Percentiles rank a stretch among this genome's conserved stretches.
Conservation (phyloP, 148 eudicot genomes). For the Talinum fruticosum region DNA sequence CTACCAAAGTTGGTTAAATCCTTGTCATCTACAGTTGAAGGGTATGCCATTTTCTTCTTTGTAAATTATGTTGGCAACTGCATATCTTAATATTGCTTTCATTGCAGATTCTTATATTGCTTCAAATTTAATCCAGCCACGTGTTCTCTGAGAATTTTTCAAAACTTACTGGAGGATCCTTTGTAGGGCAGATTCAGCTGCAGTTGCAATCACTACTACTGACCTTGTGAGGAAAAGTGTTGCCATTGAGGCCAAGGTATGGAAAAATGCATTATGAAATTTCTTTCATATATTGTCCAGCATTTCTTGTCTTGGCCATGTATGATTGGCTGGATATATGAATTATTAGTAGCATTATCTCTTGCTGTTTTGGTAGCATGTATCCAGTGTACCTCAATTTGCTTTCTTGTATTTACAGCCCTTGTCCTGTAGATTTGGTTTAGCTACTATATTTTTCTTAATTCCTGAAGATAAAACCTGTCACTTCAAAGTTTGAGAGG, state of each 20-base stretch:
- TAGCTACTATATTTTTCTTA: neutral
- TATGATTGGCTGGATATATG: neutral
- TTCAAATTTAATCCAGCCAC: neutral
- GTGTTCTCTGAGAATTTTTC: neutral
- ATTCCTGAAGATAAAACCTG: neutral
- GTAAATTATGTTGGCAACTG: conserved; percentile 6
- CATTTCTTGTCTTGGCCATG: neutral
- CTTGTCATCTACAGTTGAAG: conserved; percentile 61
- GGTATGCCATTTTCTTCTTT: conserved; percentile 44
- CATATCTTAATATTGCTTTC: neutral
- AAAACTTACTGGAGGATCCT: conserved; percentile 19
- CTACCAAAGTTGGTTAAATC: conserved; percentile 69
- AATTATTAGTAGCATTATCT: neutral
- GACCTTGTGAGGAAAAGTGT: conserved; percentile 98
- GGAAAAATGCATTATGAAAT: conserved; percentile 5
- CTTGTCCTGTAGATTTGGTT: neutral
- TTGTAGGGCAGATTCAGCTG: conserved; percentile 92
- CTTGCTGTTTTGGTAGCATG: neutral
- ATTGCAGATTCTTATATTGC: neutral
- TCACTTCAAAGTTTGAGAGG: neutral
- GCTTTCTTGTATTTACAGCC: neutral
- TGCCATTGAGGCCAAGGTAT: conserved; percentile 82
- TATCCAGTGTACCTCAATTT: neutral
- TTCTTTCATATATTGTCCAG: neutral
- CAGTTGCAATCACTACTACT: conserved; percentile 97